A percentile compares a stretch with the other conserved stretches of the same genome.
These are phyloP conservation scores for Globisporangium heterothallicum DNA, from an alignment of 352 stramenopile species.

Conservation along the genomic window DNA sequence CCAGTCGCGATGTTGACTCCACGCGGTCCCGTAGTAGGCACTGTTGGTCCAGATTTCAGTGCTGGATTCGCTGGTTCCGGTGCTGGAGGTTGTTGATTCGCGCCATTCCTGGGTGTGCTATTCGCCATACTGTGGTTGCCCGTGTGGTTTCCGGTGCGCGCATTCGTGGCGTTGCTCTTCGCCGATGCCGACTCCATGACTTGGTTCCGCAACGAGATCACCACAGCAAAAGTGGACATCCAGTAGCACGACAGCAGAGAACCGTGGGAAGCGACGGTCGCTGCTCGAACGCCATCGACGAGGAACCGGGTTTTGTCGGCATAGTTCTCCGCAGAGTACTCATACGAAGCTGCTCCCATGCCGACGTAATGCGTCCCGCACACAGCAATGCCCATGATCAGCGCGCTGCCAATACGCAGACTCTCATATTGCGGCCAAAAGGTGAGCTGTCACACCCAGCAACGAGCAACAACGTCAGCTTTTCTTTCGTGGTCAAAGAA, in stretches of 20 bases:
- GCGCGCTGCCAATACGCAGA: conserved; percentile 41
- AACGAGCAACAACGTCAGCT: not conserved
- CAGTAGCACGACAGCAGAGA: conserved; percentile 52
- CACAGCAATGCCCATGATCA: conserved; percentile 64
- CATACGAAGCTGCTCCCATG: conserved; percentile 43
- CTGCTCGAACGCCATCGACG: conserved; percentile 27
- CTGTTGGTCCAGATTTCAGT: not conserved
- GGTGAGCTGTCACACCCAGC: conserved; percentile 25
- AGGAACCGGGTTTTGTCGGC: conserved; percentile 18
- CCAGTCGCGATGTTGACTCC: not conserved
- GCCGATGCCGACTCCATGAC: conserved; percentile 4
- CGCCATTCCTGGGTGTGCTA: not conserved
- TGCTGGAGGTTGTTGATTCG: conserved; percentile 7
- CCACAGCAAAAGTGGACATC: conserved; percentile 26
- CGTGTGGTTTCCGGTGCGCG: conserved; percentile 8
- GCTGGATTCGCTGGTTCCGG: not conserved
- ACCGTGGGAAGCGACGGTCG: conserved; percentile 33
- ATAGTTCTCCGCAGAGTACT: conserved; percentile 26
- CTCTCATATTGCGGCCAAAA: conserved; percentile 53
- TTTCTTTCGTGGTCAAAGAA: not conserved
- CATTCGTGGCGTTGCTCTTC: conserved; percentile 5
- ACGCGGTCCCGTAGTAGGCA: not conserved
- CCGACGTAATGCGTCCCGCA: conserved; percentile 56
- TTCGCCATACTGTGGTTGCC: not conserved
- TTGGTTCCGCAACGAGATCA: conserved; percentile 12